phyloP scores from a whole-genome alignment of 1,139 yeast species.

The Candida albicans region DNA sequence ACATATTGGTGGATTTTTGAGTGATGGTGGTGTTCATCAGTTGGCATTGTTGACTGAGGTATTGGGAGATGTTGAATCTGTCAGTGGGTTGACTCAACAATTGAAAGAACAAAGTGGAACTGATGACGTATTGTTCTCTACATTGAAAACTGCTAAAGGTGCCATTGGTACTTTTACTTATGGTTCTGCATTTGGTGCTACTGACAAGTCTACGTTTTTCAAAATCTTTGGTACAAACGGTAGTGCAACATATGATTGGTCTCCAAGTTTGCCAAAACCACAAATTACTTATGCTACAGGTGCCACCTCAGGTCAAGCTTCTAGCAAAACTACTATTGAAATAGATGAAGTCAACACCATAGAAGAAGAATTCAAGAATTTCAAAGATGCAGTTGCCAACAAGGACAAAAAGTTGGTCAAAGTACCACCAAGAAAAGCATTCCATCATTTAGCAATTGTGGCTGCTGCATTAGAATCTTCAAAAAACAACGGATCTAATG shows the following conservation, averaged over 20 bases:
- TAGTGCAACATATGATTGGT: slow-evolving; percentile 62
- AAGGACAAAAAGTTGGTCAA: slow-evolving; percentile 61
- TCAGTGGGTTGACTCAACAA: slow-evolving; percentile 75
- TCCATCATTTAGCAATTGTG: slow-evolving; percentile 88
- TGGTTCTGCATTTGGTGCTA: slow-evolving; percentile 88
- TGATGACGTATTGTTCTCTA: slow-evolving; percentile 75
- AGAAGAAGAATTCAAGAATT: slow-evolving; percentile 68
- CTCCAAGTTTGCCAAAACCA: slow-evolving; percentile 50
- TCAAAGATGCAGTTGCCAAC: slow-evolving; percentile 64
- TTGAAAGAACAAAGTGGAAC: slow-evolving; percentile 74
- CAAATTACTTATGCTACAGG: slow-evolving; percentile 51
- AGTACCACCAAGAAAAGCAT: slow-evolving; percentile 71
- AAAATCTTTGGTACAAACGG: slow-evolving; percentile 79
- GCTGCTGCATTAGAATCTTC: slow-evolving; percentile 82
- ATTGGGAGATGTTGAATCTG: slow-evolving; percentile 69
- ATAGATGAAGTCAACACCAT: slow-evolving; percentile 55
- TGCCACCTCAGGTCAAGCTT: slow-evolving; percentile 42
- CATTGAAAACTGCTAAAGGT: slow-evolving; percentile 60
- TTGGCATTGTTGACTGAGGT: slow-evolving; percentile 80
- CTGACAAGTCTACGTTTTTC: slow-evolving; percentile 65
- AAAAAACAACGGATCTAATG: slow-evolving; percentile 55
- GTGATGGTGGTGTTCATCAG: slow-evolving; percentile 97
- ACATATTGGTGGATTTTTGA: slow-evolving; percentile 86
- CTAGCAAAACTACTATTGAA: slow-evolving; percentile 48
- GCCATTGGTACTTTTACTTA: slow-evolving; percentile 86